Percentiles rank a stretch among this genome's conserved stretches.
phyloP scores from a whole-genome alignment of 306 rosid genomes.

The Comarum palustre region DNA sequence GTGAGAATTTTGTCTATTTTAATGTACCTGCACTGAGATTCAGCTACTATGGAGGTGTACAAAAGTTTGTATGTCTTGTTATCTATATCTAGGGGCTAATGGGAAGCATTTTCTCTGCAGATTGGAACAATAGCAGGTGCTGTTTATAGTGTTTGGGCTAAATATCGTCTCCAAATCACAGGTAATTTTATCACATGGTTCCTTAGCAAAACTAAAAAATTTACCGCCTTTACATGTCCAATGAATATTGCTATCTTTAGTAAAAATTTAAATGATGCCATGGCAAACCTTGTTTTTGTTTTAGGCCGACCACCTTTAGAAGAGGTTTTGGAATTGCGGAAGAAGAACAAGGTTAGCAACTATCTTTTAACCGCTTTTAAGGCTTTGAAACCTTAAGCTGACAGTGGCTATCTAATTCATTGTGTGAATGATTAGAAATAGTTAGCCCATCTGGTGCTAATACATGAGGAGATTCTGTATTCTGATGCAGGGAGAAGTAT shows the following conservation, averaged over 20 bases:
- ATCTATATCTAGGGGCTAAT: conserved; percentile 20
- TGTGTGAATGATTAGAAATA: neutral
- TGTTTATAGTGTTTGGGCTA: conserved; percentile 79
- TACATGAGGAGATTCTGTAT: neutral
- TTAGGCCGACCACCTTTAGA: conserved; percentile 80
- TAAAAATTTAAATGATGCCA: neutral
- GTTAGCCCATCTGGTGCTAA: conserved; percentile 4
- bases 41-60: neutral
- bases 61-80: conserved; percentile 14
- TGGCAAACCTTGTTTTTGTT: conserved; percentile 14
- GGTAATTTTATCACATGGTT: conserved; percentile 33
- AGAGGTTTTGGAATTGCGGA: conserved; percentile 61
- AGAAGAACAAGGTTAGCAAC: conserved; percentile 55
- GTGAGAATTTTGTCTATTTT: conserved; percentile 36
- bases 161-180: conserved; percentile 81
- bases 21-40: conserved; percentile 16
- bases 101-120: conserved; percentile 36
- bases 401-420: neutral
- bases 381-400: neutral
- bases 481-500: conserved; percentile 54
- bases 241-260: neutral
- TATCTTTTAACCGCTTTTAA: neutral
- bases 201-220: neutral
- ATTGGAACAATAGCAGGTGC: conserved; percentile 62
- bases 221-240: neutral